phyloP scores from a whole-genome alignment of 1,284 basidiomycete species.

The Puccinia polysora region DNA sequence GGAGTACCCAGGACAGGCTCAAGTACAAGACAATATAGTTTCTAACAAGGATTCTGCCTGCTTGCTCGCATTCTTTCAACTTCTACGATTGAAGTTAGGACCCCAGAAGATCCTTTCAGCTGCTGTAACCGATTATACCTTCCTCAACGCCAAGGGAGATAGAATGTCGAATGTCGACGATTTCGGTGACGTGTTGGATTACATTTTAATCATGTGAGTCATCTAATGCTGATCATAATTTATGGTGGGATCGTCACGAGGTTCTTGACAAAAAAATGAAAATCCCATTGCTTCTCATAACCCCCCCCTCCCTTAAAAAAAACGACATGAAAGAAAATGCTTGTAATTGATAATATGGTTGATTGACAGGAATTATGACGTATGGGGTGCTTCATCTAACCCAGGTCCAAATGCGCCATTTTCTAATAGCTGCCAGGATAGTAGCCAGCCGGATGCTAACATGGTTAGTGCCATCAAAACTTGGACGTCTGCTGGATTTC shows the following conservation, averaged over 20 bases:
- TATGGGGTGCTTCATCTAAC: conserved; percentile 59
- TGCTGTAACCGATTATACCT: conserved; percentile 69
- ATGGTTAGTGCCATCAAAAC: conserved; percentile 64
- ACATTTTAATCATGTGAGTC: conserved; percentile 69
- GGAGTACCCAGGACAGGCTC: conserved; percentile 67
- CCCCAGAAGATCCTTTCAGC: conserved; percentile 64
- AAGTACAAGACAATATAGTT: conserved; percentile 62
- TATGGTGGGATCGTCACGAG: too few relatives aligned
- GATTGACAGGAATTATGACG: conserved; percentile 37
- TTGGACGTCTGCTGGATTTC: conserved; percentile 76
- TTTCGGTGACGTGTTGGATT: conserved; percentile 70
- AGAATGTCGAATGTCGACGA: conserved; percentile 65
- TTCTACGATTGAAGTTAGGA: conserved; percentile 64
- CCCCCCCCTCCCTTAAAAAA: too few relatives aligned
- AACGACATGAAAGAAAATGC: too few relatives aligned
- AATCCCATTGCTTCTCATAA: too few relatives aligned
- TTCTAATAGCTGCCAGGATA: conserved; percentile 68
- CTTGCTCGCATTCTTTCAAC: conserved; percentile 67
- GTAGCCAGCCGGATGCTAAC: conserved; percentile 68
- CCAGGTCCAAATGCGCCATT: conserved; percentile 85
- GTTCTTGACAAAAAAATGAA: too few relatives aligned
- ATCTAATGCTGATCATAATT: not conserved
- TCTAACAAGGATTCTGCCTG: conserved; percentile 64
- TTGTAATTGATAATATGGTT: not conserved
- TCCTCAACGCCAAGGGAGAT: conserved; percentile 61